Evolutionary conservation across 192 early-diverging fungal species (phyloP).

Genomic region (Funneliformis mosseae): DNA sequence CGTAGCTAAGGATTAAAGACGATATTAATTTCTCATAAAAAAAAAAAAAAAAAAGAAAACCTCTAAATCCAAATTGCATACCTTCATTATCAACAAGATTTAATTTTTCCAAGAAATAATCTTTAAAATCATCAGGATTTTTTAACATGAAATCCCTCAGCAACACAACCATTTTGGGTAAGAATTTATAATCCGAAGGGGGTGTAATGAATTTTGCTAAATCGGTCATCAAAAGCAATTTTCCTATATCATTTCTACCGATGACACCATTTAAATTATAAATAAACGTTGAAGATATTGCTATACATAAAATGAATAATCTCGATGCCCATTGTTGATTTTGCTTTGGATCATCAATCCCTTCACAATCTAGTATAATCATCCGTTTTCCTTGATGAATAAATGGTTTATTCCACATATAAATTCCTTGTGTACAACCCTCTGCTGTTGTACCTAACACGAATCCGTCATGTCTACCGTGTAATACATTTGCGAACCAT

Average conservation of each 20-base stretch:
- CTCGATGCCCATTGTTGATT: conserved; percentile 4
- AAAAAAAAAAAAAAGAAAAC: no score
- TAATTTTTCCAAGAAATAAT: conserved; percentile 17
- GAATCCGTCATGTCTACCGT: conserved; percentile 16
- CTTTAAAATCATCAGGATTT: not conserved
- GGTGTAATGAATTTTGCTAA: conserved; percentile 20
- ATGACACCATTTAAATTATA: conserved; percentile 30
- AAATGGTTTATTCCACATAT: conserved; percentile 24
- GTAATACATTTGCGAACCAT: conserved; percentile 14
- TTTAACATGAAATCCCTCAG: conserved; percentile 25
- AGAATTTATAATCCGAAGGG: not conserved
- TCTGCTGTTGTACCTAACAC: not conserved
- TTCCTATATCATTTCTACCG: conserved; percentile 16
- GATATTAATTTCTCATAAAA: not conserved
- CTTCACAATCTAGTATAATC: conserved; percentile 25
- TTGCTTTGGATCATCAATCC: conserved; percentile 26
- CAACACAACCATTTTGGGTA: conserved; percentile 16
- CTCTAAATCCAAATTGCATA: not conserved
- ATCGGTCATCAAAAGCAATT: conserved; percentile 21
- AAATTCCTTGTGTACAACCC: conserved; percentile 18
- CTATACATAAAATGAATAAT: conserved; percentile 31
- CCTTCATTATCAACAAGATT: conserved; percentile 7
- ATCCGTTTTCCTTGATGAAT: not conserved
- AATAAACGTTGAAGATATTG: conserved; percentile 18
- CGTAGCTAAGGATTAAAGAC: not conserved